These are phyloP conservation scores for Cladosporium sp. DNA, from an alignment of 2,329 filamentous ascomycete species.

Conservation along the genomic window DNA sequence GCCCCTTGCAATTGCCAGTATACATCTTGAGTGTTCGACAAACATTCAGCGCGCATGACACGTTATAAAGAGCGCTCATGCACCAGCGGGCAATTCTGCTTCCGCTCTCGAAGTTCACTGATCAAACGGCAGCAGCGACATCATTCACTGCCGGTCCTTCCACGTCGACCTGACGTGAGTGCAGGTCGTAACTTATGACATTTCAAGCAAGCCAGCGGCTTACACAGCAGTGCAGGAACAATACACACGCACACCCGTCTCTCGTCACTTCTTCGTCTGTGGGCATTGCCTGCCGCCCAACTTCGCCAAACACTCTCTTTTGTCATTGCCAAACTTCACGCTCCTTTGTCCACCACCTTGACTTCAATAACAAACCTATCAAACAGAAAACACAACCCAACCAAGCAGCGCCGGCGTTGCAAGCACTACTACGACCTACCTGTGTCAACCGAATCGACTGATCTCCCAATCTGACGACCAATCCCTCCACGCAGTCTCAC, in stretches of 20 bases:
- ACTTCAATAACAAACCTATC: not conserved
- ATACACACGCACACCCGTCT: not conserved
- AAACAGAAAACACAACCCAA: not conserved
- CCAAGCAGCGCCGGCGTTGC: constrained; percentile 11
- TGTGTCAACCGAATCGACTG: too few relatives aligned
- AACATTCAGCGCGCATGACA: constrained; percentile 3
- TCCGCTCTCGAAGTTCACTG: not conserved
- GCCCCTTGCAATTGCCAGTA: not conserved
- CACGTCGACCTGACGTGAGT: not conserved
- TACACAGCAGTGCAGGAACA: not conserved
- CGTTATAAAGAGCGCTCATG: constrained; percentile 1
- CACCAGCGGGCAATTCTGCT: not conserved
- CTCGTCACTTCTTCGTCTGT: not conserved
- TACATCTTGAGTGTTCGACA: not conserved
- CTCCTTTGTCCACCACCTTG: constrained; percentile 4
- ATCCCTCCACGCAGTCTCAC: not conserved
- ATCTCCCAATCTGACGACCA: too few relatives aligned
- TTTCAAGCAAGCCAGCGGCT: not conserved
- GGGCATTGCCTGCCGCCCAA: not conserved
- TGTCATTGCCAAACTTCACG: not conserved
- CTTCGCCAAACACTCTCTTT: not conserved
- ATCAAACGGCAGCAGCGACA: not conserved
- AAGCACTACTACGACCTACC: not conserved
- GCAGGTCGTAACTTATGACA: not conserved
- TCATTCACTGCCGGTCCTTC: constrained; percentile 3